These are phyloP conservation scores for Aspergillus terreus DNA, from an alignment of 2,329 filamentous ascomycete genomes.

Conservation along the genomic window DNA sequence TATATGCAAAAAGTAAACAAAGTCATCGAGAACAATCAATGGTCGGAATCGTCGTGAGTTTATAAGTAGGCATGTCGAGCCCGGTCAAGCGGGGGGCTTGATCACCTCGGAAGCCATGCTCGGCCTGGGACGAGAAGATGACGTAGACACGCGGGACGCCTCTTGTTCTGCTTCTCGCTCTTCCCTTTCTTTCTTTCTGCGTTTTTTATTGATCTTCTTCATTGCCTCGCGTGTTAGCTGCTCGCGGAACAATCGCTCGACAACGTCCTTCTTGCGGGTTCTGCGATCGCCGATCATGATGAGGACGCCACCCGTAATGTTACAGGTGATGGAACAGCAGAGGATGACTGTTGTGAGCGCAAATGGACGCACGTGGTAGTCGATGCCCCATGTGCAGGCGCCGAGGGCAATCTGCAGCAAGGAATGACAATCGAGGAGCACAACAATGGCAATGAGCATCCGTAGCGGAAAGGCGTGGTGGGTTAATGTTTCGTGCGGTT, in stretches of 20 bases:
- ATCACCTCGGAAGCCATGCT: background rate
- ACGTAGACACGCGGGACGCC: conserved; percentile 11
- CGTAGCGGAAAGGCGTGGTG: conserved; percentile 74
- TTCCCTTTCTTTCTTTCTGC: conserved; percentile 26
- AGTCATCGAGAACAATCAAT: background rate
- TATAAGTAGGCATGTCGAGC: too few relatives aligned
- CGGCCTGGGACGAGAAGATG: conserved; percentile 7
- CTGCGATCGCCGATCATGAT: conserved; percentile 73
- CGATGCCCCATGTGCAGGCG: conserved; percentile 73
- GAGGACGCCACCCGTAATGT: conserved; percentile 70
- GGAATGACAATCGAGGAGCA: conserved; percentile 75
- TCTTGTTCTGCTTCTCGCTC: conserved; percentile 10
- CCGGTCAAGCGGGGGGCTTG: background rate
- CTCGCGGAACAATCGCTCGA: conserved; percentile 72
- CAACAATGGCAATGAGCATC: conserved; percentile 71
- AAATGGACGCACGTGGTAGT: conserved; percentile 64
- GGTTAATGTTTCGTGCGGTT: conserved; percentile 79
- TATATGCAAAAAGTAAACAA: too few relatives aligned
- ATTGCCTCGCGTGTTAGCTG: conserved; percentile 67
- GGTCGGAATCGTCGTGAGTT: too few relatives aligned
- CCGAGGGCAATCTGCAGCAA: conserved; percentile 77
- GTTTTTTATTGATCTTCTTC: conserved; percentile 51
- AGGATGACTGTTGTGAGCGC: conserved; percentile 79
- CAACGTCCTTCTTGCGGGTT: conserved; percentile 81
- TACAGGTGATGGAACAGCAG: conserved; percentile 71